phyloP scores from a whole-genome alignment of 345 rosid genomes.

The Kandelia obovata region DNA sequence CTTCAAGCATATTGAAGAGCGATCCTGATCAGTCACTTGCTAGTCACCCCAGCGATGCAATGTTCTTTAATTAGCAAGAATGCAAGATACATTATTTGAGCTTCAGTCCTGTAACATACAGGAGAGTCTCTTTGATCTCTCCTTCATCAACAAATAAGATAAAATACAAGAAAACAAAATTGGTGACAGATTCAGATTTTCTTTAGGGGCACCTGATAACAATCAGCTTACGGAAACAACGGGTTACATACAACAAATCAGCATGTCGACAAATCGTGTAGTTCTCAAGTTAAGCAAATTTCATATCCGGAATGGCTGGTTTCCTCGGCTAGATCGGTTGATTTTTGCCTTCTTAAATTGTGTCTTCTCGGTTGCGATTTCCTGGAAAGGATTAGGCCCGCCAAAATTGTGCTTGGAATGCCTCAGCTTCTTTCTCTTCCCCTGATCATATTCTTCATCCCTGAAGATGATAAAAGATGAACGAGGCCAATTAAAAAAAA shows the following conservation, averaged over 20 bases:
- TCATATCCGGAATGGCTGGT: slow-evolving; percentile 59
- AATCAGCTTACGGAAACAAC: background rate
- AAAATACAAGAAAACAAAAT: background rate
- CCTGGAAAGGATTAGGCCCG: slow-evolving; percentile 80
- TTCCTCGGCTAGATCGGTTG: slow-evolving; percentile 30
- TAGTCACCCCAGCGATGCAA: too few species aligned
- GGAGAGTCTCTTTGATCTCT: background rate
- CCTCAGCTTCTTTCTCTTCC: slow-evolving; percentile 81
- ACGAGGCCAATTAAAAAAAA: background rate
- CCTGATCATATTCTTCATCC: slow-evolving; percentile 96
- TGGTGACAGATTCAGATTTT: background rate
- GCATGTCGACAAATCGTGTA: slow-evolving; percentile 22
- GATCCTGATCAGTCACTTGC: too few species aligned
- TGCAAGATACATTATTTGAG: too few species aligned
- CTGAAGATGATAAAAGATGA: slow-evolving; percentile 24
- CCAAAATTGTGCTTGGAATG: slow-evolving; percentile 34
- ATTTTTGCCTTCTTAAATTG: slow-evolving; percentile 39
- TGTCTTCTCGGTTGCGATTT: slow-evolving; percentile 44
- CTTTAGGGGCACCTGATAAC: too few species aligned
- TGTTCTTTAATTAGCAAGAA: too few species aligned
- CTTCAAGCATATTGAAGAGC: too few species aligned
- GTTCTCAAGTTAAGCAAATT: background rate
- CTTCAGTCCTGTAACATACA: too few species aligned
- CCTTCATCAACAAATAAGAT: background rate
- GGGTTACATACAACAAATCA: slow-evolving; percentile 12